Evolutionary conservation across 371 early-diverging fungal genomes (phyloP).

Genomic region (Zopfochytrium polystomum): DNA sequence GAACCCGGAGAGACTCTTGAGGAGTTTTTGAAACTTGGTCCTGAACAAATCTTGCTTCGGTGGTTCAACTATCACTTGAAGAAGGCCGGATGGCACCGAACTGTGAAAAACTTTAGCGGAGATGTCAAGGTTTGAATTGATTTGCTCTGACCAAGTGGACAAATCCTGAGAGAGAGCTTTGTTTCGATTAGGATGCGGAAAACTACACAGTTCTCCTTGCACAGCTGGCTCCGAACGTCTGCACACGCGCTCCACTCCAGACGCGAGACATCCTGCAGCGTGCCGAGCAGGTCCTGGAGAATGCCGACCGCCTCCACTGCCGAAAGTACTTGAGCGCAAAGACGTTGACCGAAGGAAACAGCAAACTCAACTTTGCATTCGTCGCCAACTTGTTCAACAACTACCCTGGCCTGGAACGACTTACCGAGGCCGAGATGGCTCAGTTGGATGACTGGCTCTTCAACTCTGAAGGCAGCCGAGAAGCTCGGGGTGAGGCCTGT

Average conservation of each 20-base stretch:
- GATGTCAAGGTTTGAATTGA: conserved; percentile 67
- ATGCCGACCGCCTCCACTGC: conserved; percentile 90
- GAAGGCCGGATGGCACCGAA: conserved; percentile 82
- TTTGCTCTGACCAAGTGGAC: not conserved
- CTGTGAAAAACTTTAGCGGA: conserved; percentile 83
- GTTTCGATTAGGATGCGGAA: conserved; percentile 68
- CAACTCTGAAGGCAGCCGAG: conserved; percentile 86
- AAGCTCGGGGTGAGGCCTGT: conserved; percentile 63
- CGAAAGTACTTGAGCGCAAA: conserved; percentile 91
- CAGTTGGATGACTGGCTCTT: conserved; percentile 81
- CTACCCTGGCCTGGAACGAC: conserved; percentile 88
- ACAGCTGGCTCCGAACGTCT: conserved; percentile 81
- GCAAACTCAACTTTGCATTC: conserved; percentile 93
- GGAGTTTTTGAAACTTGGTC: conserved; percentile 82
- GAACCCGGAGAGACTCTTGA: conserved; percentile 89
- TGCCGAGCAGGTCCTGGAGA: conserved; percentile 82
- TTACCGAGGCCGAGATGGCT: conserved; percentile 81
- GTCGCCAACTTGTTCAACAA: conserved; percentile 92
- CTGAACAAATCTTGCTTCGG: conserved; percentile 90
- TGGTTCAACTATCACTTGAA: conserved; percentile 98
- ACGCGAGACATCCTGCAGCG: conserved; percentile 67
- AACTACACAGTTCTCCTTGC: conserved; percentile 89
- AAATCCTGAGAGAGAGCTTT: too few relatives aligned
- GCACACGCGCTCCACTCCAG: conserved; percentile 79
- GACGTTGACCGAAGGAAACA: conserved; percentile 88